phyloP scores from a whole-genome alignment of 441 rosid genomes.

The Francoa sonchifolia region DNA sequence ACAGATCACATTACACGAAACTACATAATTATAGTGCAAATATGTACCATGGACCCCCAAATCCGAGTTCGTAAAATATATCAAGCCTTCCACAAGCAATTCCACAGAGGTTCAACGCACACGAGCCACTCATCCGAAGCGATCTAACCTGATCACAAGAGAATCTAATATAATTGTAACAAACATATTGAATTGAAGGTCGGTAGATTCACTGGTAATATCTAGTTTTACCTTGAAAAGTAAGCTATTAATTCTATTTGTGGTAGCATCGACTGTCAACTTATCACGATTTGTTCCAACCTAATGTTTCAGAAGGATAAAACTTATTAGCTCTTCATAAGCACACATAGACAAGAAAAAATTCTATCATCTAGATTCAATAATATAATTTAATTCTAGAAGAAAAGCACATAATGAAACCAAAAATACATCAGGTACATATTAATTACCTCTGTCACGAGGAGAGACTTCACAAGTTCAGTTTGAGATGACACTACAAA shows the following conservation, averaged over 20 bases:
- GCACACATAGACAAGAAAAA: too few relatives aligned
- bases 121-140: conserved; percentile 85
- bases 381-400: too few relatives aligned
- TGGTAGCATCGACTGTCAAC: conserved; percentile 52
- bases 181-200: neutral
- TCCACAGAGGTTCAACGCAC: conserved; percentile 88
- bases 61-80: conserved; percentile 70
- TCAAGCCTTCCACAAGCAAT: conserved; percentile 82
- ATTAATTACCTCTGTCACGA: conserved; percentile 58
- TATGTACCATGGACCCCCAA: conserved; percentile 84
- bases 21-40: neutral
- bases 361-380: too few relatives aligned
- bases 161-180: conserved; percentile 2
- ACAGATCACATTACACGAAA: neutral
- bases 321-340: too few relatives aligned
- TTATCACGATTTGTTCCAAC: conserved; percentile 77
- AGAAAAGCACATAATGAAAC: too few relatives aligned
- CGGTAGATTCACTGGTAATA: neutral
- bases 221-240: conserved; percentile 51
- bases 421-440: too few relatives aligned
- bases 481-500: conserved; percentile 59
- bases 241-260: conserved; percentile 65
- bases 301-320: conserved; percentile 26
- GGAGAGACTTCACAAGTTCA: conserved; percentile 80
- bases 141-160: conserved; percentile 68